Percentiles rank a stretch among this genome's conserved stretches.
Conservation (phyloP, 169 alveolate species). For the Besnoitia besnoiti region DNA sequence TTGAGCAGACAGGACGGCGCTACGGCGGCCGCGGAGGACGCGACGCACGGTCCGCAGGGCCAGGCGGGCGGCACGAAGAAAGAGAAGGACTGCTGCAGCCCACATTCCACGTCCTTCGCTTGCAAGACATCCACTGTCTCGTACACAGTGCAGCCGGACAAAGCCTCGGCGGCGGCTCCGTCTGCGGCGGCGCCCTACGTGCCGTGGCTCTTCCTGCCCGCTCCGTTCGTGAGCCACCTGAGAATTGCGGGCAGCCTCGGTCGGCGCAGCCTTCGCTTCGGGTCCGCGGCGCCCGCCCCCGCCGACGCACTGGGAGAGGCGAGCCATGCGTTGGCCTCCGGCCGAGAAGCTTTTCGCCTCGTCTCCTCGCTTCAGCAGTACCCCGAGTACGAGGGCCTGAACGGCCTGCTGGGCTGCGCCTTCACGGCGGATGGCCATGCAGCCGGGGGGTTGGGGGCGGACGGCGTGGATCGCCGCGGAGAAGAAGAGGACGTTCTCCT, state of each 20-base stretch:
- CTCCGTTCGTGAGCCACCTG: neutral
- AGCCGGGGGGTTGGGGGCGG: neutral
- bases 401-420: neutral
- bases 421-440: neutral
- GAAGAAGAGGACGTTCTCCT: constrained; percentile 11
- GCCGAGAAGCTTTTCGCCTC: neutral
- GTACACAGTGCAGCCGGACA: too few relatives aligned
- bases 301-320: neutral
- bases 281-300: neutral
- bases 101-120: too few relatives aligned
- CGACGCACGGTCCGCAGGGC: neutral
- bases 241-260: neutral
- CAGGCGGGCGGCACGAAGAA: too few relatives aligned
- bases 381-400: neutral
- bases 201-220: constrained; percentile 39
- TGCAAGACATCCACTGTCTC: too few relatives aligned
- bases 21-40: neutral
- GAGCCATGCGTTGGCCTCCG: neutral
- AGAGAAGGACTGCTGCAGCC: too few relatives aligned
- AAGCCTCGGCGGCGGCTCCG: neutral
- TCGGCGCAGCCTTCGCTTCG: neutral
- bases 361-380: neutral
- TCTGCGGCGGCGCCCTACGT: neutral
- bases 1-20: neutral
- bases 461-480: neutral